These are phyloP conservation scores for Gliomastix tumulicola DNA, from an alignment of 2,329 filamentous ascomycete genomes.

Conservation along the genomic window DNA sequence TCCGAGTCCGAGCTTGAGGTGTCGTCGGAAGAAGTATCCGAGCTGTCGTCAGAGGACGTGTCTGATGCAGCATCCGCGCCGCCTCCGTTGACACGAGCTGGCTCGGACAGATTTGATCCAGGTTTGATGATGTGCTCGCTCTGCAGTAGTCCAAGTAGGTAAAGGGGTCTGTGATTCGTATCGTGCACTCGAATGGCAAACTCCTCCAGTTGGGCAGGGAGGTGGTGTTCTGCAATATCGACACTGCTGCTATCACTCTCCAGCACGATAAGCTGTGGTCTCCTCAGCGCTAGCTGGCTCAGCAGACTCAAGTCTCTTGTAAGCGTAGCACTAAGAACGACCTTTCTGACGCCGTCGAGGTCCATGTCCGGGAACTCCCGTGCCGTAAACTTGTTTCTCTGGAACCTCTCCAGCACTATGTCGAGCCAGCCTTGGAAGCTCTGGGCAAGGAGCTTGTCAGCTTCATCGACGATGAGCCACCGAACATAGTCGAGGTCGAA, in stretches of 20 bases:
- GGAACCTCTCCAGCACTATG: constrained; percentile 58
- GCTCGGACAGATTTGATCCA: no score
- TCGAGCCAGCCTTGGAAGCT: constrained; percentile 89
- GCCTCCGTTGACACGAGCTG: constrained; percentile 4
- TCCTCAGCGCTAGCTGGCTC: constrained; percentile 61
- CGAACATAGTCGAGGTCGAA: constrained; percentile 73
- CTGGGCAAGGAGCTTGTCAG: constrained; percentile 84
- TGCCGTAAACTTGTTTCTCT: constrained; percentile 37
- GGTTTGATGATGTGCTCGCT: no score
- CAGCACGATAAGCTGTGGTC: constrained; percentile 71
- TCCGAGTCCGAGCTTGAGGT: constrained; percentile 23
- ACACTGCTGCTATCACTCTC: constrained; percentile 45
- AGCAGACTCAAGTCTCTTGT: constrained; percentile 79
- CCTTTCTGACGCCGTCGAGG: constrained; percentile 59
- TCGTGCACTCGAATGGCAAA: constrained; percentile 62
- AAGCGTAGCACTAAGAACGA: constrained; percentile 88
- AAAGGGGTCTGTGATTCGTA: constrained; percentile 69
- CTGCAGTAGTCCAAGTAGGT: constrained; percentile 70
- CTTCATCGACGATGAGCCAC: constrained; percentile 91
- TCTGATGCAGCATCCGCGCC: constrained; percentile 14
- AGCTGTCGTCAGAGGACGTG: constrained; percentile 21
- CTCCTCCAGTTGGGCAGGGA: constrained; percentile 61
- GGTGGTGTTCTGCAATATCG: constrained; percentile 29
- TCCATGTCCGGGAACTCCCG: constrained; percentile 47
- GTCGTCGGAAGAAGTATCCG: constrained; percentile 20